Evolutionary conservation across 2,329 filamentous ascomycete genomes (phyloP).

Genomic region (Aspergillus niger): DNA sequence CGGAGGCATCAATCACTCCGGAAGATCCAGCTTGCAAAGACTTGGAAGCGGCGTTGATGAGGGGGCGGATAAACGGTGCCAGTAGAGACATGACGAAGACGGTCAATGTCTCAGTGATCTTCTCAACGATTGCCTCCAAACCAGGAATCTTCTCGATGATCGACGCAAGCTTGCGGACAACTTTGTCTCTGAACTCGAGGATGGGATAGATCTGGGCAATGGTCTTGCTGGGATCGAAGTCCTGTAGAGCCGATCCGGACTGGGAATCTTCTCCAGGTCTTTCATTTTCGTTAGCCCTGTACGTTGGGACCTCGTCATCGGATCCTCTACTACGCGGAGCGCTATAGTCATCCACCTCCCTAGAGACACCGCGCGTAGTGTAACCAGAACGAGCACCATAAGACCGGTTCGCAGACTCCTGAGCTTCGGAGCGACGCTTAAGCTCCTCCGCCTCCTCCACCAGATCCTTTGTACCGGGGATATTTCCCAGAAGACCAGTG

Average conservation of each 20-base stretch:
- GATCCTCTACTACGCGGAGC: conserved; percentile 4
- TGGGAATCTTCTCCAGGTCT: conserved; percentile 1
- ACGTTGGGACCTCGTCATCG: conserved; percentile 36
- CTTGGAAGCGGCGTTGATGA: conserved; percentile 84
- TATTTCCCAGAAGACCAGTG: conserved; percentile 70
- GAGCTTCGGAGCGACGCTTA: conserved; percentile 61
- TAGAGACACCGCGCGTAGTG: conserved; percentile 23
- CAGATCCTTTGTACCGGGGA: conserved; percentile 72
- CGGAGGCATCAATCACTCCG: conserved; percentile 66
- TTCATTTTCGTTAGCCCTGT: conserved; percentile 32
- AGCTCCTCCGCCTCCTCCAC: conserved; percentile 67
- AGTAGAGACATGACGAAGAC: conserved; percentile 88
- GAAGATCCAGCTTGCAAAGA: conserved; percentile 83
- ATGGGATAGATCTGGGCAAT: conserved; percentile 89
- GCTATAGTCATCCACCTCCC: conserved; percentile 6
- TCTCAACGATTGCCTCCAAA: conserved; percentile 84
- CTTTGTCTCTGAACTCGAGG: conserved; percentile 87
- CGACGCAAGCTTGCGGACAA: conserved; percentile 81
- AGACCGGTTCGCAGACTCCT: conserved; percentile 61
- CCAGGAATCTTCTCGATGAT: conserved; percentile 92
- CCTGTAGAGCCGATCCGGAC: conserved; percentile 55
- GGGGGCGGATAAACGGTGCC: conserved; percentile 86
- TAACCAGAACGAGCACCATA: conserved; percentile 37
- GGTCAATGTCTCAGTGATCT: conserved; percentile 89
- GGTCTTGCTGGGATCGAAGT: conserved; percentile 77